Percentiles rank a stretch among this genome's conserved stretches.
phyloP scores from a whole-genome alignment of 768 basidiomycete species.

The Amanita phalloides region DNA sequence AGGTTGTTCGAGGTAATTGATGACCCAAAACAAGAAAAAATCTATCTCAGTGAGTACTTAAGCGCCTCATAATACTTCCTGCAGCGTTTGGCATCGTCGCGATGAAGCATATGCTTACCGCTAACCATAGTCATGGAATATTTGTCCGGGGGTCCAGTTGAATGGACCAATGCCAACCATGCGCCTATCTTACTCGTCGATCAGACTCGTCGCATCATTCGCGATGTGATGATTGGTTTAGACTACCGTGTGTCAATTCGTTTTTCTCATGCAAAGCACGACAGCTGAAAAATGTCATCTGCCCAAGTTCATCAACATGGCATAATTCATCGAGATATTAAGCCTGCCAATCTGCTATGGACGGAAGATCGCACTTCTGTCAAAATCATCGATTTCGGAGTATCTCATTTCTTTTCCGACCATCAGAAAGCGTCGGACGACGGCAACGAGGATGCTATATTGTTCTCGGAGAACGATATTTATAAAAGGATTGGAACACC shows the following conservation, averaged over 20 bases:
- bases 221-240: constrained; percentile 30
- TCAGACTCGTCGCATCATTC: constrained; percentile 29
- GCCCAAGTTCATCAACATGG: constrained; percentile 26
- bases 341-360: constrained; percentile 82
- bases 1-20: constrained; percentile 84
- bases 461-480: constrained; percentile 30
- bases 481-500: constrained; percentile 30
- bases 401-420: constrained; percentile 19
- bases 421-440: not conserved
- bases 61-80: not conserved
- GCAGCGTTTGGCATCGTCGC: not conserved
- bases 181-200: constrained; percentile 22
- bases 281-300: not conserved
- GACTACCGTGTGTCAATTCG: constrained; percentile 26
- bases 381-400: constrained; percentile 88
- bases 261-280: not conserved
- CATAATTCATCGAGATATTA: constrained; percentile 86
- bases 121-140: constrained; percentile 27
- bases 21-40: constrained; percentile 68
- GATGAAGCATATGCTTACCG: not conserved
- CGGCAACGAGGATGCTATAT: constrained; percentile 15
- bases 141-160: constrained; percentile 29
- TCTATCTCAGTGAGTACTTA: constrained; percentile 65
- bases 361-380: constrained; percentile 39
- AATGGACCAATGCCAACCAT: constrained; percentile 22